Base-by-base conservation (phyloP, 2,329 filamentous ascomycete species). In the Camptophora hylomeconis region DNA sequence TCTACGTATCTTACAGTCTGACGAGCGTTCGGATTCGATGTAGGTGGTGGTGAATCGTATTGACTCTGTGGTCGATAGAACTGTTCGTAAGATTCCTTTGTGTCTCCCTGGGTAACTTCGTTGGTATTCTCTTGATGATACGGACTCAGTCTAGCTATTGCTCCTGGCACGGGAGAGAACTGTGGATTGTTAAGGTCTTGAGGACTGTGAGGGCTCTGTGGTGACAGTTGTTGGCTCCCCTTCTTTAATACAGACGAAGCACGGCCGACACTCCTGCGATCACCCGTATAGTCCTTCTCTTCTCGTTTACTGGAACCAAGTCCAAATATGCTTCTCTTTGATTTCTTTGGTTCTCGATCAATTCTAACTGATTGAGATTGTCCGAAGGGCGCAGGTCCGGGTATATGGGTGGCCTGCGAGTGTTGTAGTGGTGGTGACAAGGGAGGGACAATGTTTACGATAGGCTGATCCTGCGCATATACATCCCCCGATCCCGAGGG, bases 171-270 rank as follows among this genome's bases (percentile, higher is more conserved):
- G 10, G 23, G 20, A 12, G 15, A 21, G 6, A 23, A 27, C 6
- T 26, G 20, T n/a, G 12, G 20, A 16, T 7, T 9, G 15, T 23
- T 17, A 12, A 20, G 22, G 10, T 26, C 12, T 26, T 20, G 29
- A 19, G 28, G 28, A 16, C 20, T 24, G 12, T 30, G 31, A 11
- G 26, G 15, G n/a, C 14, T 6, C 15, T 40, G 36, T 22, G 38
- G 22, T 29, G 36, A 29, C 8, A 35, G 24, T 8, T 28, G 11
- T 7, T 32, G 29, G 7, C 35, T 30, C 10, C 35, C 20, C 19
- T 38, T 45, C 24, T 33, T 39, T 32, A 45, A 30, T 6, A 45
- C 34, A 11, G 41, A 45, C 13, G 36, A 32, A 11, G 38, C 39
- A 16, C 41, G 36, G 12, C 36, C 36, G n/a, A 42, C 17, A 13